Evolutionary conservation across 1,284 basidiomycete species (phyloP).

Genomic region (Trichosporon faecale): DNA sequence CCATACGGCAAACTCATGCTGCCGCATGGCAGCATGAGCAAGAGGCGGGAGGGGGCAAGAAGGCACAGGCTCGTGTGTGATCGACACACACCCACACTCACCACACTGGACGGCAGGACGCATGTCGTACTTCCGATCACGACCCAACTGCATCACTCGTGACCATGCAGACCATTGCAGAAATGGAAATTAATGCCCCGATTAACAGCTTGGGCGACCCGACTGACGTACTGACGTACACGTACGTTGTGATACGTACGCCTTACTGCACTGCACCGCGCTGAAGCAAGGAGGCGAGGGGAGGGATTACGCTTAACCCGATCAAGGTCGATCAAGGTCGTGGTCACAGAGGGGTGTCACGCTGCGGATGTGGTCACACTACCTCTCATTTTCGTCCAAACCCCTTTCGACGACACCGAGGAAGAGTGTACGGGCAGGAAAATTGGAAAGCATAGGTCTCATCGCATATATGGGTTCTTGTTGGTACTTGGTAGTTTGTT

Average conservation of each 20-base stretch:
- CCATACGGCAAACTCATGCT: too few relatives aligned
- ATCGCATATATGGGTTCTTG: background rate
- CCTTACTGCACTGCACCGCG: background rate
- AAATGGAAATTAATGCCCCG: background rate
- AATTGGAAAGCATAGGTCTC: too few relatives aligned
- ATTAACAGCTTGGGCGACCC: too few relatives aligned
- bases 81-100: background rate
- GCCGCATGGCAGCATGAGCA: too few relatives aligned
- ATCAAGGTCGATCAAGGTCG: background rate
- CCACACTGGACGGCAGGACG: background rate
- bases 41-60: too few relatives aligned
- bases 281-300: background rate
- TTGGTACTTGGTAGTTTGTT: background rate
- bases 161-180: too few relatives aligned
- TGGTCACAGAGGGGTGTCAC: background rate
- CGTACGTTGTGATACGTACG: background rate
- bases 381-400: background rate
- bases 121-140: too few relatives aligned
- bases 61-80: background rate
- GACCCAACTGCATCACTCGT: background rate
- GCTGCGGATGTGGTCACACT: background rate
- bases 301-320: background rate
- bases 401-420: too few relatives aligned
- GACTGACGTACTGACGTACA: background rate
- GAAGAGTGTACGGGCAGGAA: too few relatives aligned